phyloP scores from a whole-genome alignment of 1,284 basidiomycete species.

The Rhizoctonia solani region DNA sequence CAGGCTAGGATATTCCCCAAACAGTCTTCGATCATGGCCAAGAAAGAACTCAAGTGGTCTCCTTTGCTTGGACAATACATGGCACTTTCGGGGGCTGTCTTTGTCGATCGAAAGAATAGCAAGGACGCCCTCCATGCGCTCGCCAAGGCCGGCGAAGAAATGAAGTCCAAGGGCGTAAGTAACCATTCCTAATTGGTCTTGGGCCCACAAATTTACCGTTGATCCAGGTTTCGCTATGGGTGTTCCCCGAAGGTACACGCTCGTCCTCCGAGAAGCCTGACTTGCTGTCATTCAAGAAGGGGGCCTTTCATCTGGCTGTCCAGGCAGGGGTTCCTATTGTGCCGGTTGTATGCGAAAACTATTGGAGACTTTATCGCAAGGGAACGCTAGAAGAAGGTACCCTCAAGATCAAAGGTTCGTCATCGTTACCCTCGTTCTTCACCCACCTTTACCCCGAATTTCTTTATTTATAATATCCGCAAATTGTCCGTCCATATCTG shows the following conservation, averaged over 20 bases:
- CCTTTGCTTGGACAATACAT: conserved; percentile 93
- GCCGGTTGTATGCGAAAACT: conserved; percentile 94
- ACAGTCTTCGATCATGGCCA: conserved; percentile 88
- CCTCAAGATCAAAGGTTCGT: conserved; percentile 78
- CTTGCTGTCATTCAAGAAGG: conserved; percentile 94
- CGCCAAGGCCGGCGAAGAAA: conserved; percentile 74
- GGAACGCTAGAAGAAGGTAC: conserved; percentile 78
- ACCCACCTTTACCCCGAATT: not conserved
- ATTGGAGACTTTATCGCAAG: conserved; percentile 81
- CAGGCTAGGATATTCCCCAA: conserved; percentile 77
- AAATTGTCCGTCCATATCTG: not conserved
- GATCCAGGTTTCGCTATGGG: conserved; percentile 82
- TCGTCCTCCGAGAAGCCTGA: conserved; percentile 66
- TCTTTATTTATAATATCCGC: not conserved
- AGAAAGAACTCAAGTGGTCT: conserved; percentile 85
- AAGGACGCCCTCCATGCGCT: conserved; percentile 76
- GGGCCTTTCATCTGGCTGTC: conserved; percentile 95
- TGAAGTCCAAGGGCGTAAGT: conserved; percentile 66
- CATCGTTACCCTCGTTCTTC: conserved; percentile 23
- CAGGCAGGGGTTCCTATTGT: conserved; percentile 87
- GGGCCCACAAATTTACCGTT: conserved; percentile 1
- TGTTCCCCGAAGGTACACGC: conserved; percentile 93
- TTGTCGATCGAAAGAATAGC: conserved; percentile 87
- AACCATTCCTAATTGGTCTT: conserved; percentile 24
- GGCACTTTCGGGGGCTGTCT: conserved; percentile 89